These are phyloP conservation scores for Prunus fruticosa DNA, from an alignment of 306 rosid species.

Conservation along the genomic window DNA sequence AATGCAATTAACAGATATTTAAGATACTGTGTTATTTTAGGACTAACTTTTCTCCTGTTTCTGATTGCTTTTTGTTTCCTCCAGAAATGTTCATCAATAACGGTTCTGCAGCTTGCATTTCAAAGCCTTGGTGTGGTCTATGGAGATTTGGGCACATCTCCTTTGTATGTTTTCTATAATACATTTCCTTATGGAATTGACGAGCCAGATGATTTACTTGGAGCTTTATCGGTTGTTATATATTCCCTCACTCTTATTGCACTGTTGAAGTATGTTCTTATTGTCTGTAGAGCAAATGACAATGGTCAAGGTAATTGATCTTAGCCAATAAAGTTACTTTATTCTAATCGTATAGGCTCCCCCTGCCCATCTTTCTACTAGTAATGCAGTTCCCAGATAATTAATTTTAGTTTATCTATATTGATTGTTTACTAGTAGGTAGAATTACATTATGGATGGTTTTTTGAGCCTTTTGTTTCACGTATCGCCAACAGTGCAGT, in stretches of 20 bases:
- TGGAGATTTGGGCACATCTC: constrained; percentile 98
- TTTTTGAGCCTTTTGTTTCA: background rate
- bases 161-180: constrained; percentile 88
- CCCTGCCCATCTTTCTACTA: background rate
- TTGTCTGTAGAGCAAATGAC: constrained; percentile 93
- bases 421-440: background rate
- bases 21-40: background rate
- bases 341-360: background rate
- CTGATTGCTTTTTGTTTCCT: constrained; percentile 27
- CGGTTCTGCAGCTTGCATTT: constrained; percentile 81
- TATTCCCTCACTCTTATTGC: constrained; percentile 91
- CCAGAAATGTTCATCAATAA: constrained; percentile 67
- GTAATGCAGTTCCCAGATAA: background rate
- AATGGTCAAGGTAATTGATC: constrained; percentile 84
- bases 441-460: background rate
- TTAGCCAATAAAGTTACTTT: constrained; percentile 4
- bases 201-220: constrained; percentile 74
- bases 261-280: constrained; percentile 83
- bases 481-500: background rate
- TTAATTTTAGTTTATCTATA: background rate
- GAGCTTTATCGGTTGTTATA: constrained; percentile 88
- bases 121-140: constrained; percentile 98
- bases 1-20: background rate
- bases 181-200: constrained; percentile 68
- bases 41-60: background rate